Base-by-base conservation (phyloP, 768 basidiomycete genomes). In the Termitomyces sp. region DNA sequence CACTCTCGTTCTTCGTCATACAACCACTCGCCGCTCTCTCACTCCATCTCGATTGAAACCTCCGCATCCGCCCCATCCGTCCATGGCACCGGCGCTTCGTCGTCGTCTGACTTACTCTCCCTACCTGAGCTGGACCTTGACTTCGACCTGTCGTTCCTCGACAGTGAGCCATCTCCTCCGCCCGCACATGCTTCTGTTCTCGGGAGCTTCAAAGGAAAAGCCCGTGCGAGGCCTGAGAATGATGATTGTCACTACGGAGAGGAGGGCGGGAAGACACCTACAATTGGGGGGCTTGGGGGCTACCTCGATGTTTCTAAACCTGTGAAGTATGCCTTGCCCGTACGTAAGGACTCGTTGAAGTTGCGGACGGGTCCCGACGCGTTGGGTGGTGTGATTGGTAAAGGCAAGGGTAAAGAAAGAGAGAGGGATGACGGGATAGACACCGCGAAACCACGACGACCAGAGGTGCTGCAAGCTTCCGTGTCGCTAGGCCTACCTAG, bases 111-210 rank as follows among this genome's bases (percentile, higher is more conserved):
- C 3, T 42, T 58, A 60, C 37, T 63, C 60, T 45, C 65, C 70
- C 53, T 70, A 68, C 60, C 66, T 54, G 49, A 27, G 13, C 67
- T 72, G 33, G 73, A 75, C 49, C 58, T 78, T 15, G 58, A 55
- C 33, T 37, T 59, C 20, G 36, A 75, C 55, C 58, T 76, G 11
- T 72, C 72, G 18, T 71, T 75, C 55, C 63, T 73, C 11, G 66
- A 68, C n/a, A 37, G 39, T 6, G 60, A 56, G 6, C 54, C 63
- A 7, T 51, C 60, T 20, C 46, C 50, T 39, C 27, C 54, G 15
- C 18, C 45, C 16, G 20, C 41, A 31, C n/a, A 34, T 13, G 16
- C 24, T 33, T 16, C 20, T 9, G 16, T 42, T 24, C n/a, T 44
- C 9, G 22, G 30, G 30, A 36, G 22, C 13, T 53, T 46, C 55